phyloP scores from a whole-genome alignment of 331 rosid genomes.

The Pyracantha coccinea region DNA sequence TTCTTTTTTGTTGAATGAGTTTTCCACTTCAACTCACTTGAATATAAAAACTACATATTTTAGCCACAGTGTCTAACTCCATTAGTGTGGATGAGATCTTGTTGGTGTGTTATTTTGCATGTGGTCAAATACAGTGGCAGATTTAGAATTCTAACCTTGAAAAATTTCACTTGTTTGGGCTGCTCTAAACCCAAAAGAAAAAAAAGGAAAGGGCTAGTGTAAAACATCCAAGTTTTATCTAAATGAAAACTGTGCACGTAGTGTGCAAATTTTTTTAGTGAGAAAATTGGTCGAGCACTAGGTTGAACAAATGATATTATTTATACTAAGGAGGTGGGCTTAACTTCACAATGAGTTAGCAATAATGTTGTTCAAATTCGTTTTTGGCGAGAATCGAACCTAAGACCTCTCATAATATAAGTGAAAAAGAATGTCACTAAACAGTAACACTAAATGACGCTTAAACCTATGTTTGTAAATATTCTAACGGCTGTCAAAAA shows the following conservation, averaged over 20 bases:
- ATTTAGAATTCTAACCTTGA: no score
- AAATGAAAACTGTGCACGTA: background rate
- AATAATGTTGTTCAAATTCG: no score
- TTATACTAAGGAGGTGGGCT: no score
- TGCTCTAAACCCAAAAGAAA: background rate
- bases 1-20: background rate
- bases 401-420: no score
- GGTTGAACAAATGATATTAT: background rate
- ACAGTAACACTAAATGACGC: no score
- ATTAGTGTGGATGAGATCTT: background rate
- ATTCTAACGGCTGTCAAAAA: no score
- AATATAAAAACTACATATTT: no score
- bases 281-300: background rate
- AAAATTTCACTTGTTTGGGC: background rate
- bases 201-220: rapidly evolving
- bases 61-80: background rate
- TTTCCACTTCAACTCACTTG: background rate
- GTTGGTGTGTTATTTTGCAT: no score
- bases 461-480: no score
- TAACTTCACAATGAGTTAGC: no score
- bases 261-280: background rate
- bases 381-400: rapidly evolving
- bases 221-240: background rate
- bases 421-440: no score
- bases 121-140: no score